These are phyloP conservation scores for Wallacemonas sp. DNA, from an alignment of 208 protist genomes.

Conservation along the genomic window DNA sequence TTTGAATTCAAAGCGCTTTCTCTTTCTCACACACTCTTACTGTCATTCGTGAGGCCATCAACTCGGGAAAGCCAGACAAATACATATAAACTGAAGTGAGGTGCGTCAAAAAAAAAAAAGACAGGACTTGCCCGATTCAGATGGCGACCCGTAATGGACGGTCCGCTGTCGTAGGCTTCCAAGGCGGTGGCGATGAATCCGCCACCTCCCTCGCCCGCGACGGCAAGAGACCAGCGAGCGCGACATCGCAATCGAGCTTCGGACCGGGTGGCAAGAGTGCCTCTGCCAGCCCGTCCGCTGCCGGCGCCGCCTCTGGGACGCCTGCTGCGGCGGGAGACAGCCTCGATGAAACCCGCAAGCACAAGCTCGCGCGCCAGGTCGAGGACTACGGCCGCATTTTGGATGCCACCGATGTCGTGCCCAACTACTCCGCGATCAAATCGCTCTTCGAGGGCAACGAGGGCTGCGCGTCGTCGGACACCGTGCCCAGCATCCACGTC, in stretches of 20 bases:
- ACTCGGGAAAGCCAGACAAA: neutral
- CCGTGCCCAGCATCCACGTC: conserved; percentile 67
- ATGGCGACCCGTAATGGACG: conserved; percentile 4
- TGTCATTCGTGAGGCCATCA: too few species aligned
- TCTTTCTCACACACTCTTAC: too few species aligned
- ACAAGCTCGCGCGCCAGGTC: conserved; percentile 19
- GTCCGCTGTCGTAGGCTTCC: conserved; percentile 10
- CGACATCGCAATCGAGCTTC: neutral
- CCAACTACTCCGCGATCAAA: conserved; percentile 73
- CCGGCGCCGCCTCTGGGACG: too few species aligned
- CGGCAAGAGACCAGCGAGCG: too few species aligned
- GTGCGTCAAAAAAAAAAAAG: too few species aligned
- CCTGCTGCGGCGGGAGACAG: neutral
- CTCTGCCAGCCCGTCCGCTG: too few species aligned
- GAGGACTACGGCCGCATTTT: conserved; percentile 73
- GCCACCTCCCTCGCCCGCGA: neutral
- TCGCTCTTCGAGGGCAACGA: conserved; percentile 46
- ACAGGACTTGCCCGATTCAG: too few species aligned
- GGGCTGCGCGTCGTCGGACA: conserved; percentile 49
- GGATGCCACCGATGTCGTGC: conserved; percentile 46
- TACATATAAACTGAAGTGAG: too few species aligned
- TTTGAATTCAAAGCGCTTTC: too few species aligned
- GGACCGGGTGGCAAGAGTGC: neutral
- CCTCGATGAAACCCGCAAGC: conserved; percentile 16
- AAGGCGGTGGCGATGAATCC: neutral